Base-by-base conservation (phyloP, 2,329 filamentous ascomycete genomes). In the Colletotrichum sp. region DNA sequence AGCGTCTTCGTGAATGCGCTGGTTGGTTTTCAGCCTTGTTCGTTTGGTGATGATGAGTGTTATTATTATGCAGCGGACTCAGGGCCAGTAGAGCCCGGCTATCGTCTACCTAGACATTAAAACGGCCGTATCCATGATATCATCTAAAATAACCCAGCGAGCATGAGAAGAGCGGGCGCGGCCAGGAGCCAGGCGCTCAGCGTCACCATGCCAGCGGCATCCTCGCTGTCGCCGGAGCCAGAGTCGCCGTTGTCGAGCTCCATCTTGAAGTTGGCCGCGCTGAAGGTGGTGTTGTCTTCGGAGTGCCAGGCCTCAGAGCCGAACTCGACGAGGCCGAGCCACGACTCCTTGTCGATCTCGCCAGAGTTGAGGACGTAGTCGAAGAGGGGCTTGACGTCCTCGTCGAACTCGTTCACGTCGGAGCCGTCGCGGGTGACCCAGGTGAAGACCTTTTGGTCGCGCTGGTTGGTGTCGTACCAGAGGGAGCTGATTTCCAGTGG, bases 241-340 rank as follows among this genome's bases (percentile, higher is more conserved):
- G 67, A 48, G 24, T 69, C 74, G n/a, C 56, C 71, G 9, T 48
- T 69, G 52, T 77, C 69, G 21, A 83, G 73, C 3, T 78, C 61
- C 75, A 82, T 78, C 21, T 61, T 72, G 38, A 81, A 83, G 63
- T 77, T 76, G 5, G 78, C 73, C 2, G 81, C 80, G 30, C 79
- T 79, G 73, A 83, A 83, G 12, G 82, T 83, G 64, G 83, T 79
- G 58, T 82, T 82, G 36, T 72, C 77, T 1, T 59, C 67, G 4
- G 82, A 80, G 36, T 80, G 78, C 73, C 79, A 83, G 6, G 81
- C 78, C 69, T 83, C 82, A 52, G 80, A 79, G 18, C 82, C 82
- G 69, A 83, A 83, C 61, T 79, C 78, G n/a, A 83, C 77, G 9
- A 82, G 74, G 13, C 82, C 82, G 13, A 83, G 69, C 58, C 79